Conservation (phyloP, 345 rosid species). For the Eucalyptus curtisii region DNA sequence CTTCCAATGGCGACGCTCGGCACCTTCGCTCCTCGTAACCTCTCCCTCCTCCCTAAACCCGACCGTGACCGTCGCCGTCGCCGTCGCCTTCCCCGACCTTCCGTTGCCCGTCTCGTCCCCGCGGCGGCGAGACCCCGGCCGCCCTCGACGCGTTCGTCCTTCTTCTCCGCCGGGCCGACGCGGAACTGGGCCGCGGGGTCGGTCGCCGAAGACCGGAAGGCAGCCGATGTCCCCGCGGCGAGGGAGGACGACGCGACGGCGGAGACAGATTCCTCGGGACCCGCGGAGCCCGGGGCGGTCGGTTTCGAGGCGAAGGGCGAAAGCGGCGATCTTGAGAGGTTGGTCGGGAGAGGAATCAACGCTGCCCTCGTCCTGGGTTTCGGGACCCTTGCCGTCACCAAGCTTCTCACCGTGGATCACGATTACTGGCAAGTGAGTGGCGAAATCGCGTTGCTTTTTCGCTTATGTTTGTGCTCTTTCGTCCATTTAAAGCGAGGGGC, state of each 20-base stretch:
- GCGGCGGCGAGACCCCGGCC: not conserved
- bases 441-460: not conserved
- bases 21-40: not conserved
- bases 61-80: not conserved
- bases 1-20: constrained; percentile 24
- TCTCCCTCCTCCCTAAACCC: not conserved
- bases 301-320: constrained; percentile 1
- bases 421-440: constrained; percentile 95
- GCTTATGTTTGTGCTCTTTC: not conserved
- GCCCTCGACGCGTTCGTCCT: not conserved
- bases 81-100: not conserved
- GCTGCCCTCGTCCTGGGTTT: constrained; percentile 73
- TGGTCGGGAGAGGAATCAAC: constrained; percentile 46
- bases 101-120: not conserved
- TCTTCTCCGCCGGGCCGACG: not conserved
- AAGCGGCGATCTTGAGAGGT: constrained; percentile 14
- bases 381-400: constrained; percentile 70
- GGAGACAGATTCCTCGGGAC: not conserved
- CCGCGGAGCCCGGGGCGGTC: not conserved
- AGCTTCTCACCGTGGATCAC: constrained; percentile 68
- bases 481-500: not conserved
- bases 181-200: constrained; percentile 31
- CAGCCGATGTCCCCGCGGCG: not conserved
- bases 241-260: not conserved
- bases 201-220: constrained; percentile 42